Base-by-base conservation (phyloP, 176 grass and related monocot genomes). In the Musa schizocarpa region DNA sequence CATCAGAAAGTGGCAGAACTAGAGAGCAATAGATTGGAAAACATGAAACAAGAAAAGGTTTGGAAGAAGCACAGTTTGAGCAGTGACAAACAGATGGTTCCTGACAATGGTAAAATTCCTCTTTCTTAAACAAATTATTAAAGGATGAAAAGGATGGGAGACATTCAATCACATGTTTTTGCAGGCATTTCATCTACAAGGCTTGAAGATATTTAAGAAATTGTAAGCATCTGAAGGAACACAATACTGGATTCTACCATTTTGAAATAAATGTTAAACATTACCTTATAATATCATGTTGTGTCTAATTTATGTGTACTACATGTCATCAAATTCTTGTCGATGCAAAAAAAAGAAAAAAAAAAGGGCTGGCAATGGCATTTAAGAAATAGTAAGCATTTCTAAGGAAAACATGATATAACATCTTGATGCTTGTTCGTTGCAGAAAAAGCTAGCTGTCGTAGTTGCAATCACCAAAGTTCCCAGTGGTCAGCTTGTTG, bases 161-260 rank as follows among this genome's bases (percentile, higher is more conserved):
- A 27, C 34, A 63, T 20, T 72, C 1, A 25, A 25, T 23, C 22
- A 8, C n/a, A 34, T 64, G 4, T 10, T 65, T 73, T 73, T 80
- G 56, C 48, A 80, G 78, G 54, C 10, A 8, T 73, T 51, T 73
- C 34, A 5, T 43, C 69, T 13, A 13, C 69, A 19, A 80, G 20
- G 9, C 69, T 80, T n/a, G 78, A 73, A 73, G 78, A 80, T 53
- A 50, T 73, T 13, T 21, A 73, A 20, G 78, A 80, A 50, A 13
- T 80, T 63, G 34, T 80, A n/a, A 73, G 55, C 56, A 80, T 80
- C 64, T 34, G 73, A 16, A 80, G 57, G 29, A 73, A 72, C 9
- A n/a, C 43, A 64, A 9, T 20, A 8, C 19, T 61, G 19, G 14
- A 17, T 20, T 61, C 6, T 61, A n/a, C n/a, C 57, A 61, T 61